These are phyloP conservation scores for Myochromella boudieri DNA, from an alignment of 768 basidiomycete species.

Conservation along the genomic window DNA sequence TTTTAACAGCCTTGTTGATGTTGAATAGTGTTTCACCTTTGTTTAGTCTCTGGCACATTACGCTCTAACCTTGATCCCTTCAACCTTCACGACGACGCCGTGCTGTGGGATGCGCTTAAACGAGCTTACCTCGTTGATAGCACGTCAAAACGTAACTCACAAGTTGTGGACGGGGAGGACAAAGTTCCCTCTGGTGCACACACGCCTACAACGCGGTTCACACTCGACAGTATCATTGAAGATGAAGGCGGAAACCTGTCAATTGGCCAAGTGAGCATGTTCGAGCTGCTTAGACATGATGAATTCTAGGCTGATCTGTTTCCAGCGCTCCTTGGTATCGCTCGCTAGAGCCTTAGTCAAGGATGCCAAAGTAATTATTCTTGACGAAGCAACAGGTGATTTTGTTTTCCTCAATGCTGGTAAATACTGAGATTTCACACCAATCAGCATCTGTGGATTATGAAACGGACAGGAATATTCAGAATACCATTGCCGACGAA, in stretches of 20 bases:
- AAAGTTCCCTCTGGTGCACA: conserved; percentile 39
- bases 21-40: conserved; percentile 18
- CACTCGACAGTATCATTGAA: conserved; percentile 80
- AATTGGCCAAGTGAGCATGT: conserved; percentile 57
- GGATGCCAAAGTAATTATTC: conserved; percentile 77
- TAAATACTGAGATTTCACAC: background rate
- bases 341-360: conserved; percentile 89
- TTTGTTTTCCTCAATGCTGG: background rate
- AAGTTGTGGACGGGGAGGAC: conserved; percentile 25
- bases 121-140: conserved; percentile 80
- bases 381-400: conserved; percentile 86
- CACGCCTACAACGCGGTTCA: conserved; percentile 63
- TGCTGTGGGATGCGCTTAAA: conserved; percentile 85
- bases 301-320: conserved; percentile 1
- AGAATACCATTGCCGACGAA: conserved; percentile 82
- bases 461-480: conserved; percentile 89
- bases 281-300: background rate
- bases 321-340: conserved; percentile 77
- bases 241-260: conserved; percentile 86
- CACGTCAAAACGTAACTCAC: conserved; percentile 28
- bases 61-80: conserved; percentile 92
- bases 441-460: conserved; percentile 90
- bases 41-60: conserved; percentile 72
- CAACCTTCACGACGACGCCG: conserved; percentile 72
- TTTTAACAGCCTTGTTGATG: background rate